phyloP scores from a whole-genome alignment of 345 rosid genomes.

The Linum tenue region DNA sequence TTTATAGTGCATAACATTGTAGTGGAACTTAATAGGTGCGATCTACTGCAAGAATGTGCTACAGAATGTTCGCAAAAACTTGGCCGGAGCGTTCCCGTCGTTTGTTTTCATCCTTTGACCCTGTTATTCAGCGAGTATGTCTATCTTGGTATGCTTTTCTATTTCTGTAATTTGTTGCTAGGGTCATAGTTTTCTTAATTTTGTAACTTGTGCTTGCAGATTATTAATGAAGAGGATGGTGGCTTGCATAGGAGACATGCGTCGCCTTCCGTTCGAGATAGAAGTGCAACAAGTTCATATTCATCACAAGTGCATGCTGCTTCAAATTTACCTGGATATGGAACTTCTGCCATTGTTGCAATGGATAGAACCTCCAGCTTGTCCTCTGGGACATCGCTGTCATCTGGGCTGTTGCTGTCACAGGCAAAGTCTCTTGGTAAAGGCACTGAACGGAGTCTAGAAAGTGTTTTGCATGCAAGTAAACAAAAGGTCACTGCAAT shows the following conservation, averaged over 20 bases:
- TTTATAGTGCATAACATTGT: background rate
- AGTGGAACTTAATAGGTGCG: slow-evolving; percentile 54
- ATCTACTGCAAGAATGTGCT: slow-evolving; percentile 96
- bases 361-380: slow-evolving; percentile 84
- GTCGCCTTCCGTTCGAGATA: slow-evolving; percentile 88
- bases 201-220: slow-evolving; percentile 30
- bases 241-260: slow-evolving; percentile 92
- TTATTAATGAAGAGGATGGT: slow-evolving; percentile 91
- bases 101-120: slow-evolving; percentile 84
- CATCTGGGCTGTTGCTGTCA: slow-evolving; percentile 71
- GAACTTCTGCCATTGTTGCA: slow-evolving; percentile 93
- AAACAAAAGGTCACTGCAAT: slow-evolving; percentile 98
- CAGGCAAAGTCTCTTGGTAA: slow-evolving; percentile 60
- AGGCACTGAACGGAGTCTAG: slow-evolving; percentile 84
- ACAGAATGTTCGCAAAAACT: slow-evolving; percentile 92
- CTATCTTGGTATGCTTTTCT: background rate
- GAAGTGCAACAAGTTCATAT: slow-evolving; percentile 55
- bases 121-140: slow-evolving; percentile 91
- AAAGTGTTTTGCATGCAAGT: slow-evolving; percentile 91
- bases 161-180: background rate
- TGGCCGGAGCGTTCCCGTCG: slow-evolving; percentile 99
- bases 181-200: slow-evolving; percentile 4
- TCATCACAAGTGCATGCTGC: slow-evolving; percentile 46
- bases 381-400: slow-evolving; percentile 54
- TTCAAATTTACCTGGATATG: slow-evolving; percentile 67